phyloP scores from a whole-genome alignment of 257 asterid genomes.

The Haberlea rhodopensis region DNA sequence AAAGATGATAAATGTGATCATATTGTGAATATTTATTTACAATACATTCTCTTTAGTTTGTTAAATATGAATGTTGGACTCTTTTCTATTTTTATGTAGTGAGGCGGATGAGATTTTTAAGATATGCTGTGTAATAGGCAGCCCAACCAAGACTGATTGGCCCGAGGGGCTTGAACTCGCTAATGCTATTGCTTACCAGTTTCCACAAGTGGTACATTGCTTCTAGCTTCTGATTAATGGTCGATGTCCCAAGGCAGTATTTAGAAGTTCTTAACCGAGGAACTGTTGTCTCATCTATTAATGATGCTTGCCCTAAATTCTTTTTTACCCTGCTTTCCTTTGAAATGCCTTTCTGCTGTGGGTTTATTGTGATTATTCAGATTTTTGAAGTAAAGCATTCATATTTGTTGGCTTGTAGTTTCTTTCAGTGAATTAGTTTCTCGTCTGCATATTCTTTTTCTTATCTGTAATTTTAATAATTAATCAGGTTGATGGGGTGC shows the following conservation, averaged over 20 bases:
- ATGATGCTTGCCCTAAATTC: neutral
- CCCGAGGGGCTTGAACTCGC: constrained; percentile 68
- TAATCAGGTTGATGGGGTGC: constrained; percentile 47
- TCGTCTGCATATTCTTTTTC: neutral
- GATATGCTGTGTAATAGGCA: constrained; percentile 63
- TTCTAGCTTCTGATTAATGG: constrained; percentile 13
- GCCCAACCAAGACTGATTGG: constrained; percentile 55
- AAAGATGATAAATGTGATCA: neutral
- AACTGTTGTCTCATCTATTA: neutral
- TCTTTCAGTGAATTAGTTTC: constrained; percentile 1
- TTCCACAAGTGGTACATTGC: constrained; percentile 48
- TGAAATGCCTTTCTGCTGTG: neutral
- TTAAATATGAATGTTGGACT: constrained; percentile 18
- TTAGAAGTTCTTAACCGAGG: neutral
- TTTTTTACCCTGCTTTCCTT: neutral
- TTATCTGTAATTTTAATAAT: constrained; percentile 1
- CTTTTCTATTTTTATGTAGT: constrained; percentile 33
- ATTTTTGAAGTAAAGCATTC: constrained; percentile 1
- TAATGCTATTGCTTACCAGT: constrained; percentile 52
- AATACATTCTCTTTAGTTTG: neutral
- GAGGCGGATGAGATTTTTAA: constrained; percentile 63
- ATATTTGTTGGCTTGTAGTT: constrained; percentile 13
- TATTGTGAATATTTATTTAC: neutral
- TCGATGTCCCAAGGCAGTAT: neutral
- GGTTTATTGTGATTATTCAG: neutral